Percentiles rank a stretch among this genome's conserved stretches.
Conservation (phyloP, 108 stramenopile genomes). For the Nitzschia palea region DNA sequence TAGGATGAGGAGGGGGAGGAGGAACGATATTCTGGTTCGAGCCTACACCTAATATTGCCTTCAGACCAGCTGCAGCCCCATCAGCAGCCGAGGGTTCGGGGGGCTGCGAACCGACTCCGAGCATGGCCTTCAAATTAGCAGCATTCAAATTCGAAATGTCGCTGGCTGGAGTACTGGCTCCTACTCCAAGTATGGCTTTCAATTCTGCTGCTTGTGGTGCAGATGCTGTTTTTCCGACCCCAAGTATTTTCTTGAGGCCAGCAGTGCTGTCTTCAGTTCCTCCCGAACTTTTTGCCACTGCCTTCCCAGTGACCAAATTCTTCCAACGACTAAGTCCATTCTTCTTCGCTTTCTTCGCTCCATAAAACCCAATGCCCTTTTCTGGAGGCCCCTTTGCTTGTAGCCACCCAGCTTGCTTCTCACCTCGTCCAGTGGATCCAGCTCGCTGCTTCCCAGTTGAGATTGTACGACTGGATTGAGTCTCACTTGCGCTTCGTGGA, state of each 20-base stretch:
- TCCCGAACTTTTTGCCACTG: not conserved
- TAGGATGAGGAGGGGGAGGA: slow-evolving; percentile 20
- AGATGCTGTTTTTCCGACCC: slow-evolving; percentile 28
- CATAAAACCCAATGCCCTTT: slow-evolving; percentile 67
- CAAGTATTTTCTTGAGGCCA: slow-evolving; percentile 65
- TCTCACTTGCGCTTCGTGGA: not conserved
- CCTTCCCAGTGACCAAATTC: slow-evolving; percentile 31
- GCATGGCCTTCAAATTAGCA: slow-evolving; percentile 59
- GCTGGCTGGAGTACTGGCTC: not conserved
- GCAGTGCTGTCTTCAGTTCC: slow-evolving; percentile 11
- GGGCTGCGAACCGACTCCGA: slow-evolving; percentile 42
- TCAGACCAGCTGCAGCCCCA: slow-evolving; percentile 34
- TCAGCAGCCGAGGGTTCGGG: slow-evolving; percentile 1
- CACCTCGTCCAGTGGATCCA: slow-evolving; percentile 36
- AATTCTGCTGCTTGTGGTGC: slow-evolving; percentile 28
- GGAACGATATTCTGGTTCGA: not conserved
- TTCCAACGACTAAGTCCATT: slow-evolving; percentile 65
- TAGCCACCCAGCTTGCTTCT: slow-evolving; percentile 58
- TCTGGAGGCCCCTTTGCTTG: slow-evolving; percentile 69
- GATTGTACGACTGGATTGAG: not conserved
- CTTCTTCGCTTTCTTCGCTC: slow-evolving; percentile 36
- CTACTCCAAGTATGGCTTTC: slow-evolving; percentile 66
- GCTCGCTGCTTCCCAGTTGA: slow-evolving; percentile 42
- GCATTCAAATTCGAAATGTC: slow-evolving; percentile 5
- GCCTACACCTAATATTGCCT: slow-evolving; percentile 33